These are phyloP conservation scores for Seiridium unicorne DNA, from an alignment of 2,329 filamentous ascomycete genomes.

Conservation along the genomic window DNA sequence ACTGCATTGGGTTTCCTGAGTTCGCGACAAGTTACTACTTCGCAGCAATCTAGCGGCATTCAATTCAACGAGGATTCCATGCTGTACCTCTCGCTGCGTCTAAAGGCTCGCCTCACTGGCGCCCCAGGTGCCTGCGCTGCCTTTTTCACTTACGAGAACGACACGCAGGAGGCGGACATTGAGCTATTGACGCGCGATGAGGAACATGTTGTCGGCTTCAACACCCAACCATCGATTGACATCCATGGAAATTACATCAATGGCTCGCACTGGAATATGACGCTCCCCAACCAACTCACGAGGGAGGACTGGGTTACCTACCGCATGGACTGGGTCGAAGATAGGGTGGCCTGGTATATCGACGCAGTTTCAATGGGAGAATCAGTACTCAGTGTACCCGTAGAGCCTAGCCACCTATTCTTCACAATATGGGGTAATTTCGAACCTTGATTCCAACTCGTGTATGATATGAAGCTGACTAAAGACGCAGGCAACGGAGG, in stretches of 20 bases:
- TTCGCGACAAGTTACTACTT: not conserved
- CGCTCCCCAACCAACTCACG: not conserved
- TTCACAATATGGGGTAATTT: not conserved
- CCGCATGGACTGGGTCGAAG: not conserved
- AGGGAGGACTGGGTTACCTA: not conserved
- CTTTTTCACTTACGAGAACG: conserved; percentile 2
- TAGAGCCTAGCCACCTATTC: not conserved
- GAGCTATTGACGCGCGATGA: conserved; percentile 1
- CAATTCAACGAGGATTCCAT: conserved; percentile 2
- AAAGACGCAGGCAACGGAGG: not conserved
- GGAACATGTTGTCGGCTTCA: not conserved
- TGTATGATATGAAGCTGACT: too few species aligned
- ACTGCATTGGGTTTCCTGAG: not conserved
- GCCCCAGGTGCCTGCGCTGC: not conserved
- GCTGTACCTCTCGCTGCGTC: conserved; percentile 1
- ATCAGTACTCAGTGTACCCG: not conserved
- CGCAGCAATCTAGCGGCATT: not conserved
- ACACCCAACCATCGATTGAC: not conserved
- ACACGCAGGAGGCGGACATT: conserved; percentile 1
- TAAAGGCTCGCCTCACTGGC: not conserved
- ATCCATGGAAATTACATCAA: conserved; percentile 2
- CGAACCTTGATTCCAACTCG: not conserved
- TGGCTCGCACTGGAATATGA: not conserved
- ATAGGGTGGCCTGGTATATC: not conserved
- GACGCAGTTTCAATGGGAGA: not conserved